phyloP scores from a whole-genome alignment of 2,329 filamentous ascomycete genomes.

The Teratosphaeria zuluensis region DNA sequence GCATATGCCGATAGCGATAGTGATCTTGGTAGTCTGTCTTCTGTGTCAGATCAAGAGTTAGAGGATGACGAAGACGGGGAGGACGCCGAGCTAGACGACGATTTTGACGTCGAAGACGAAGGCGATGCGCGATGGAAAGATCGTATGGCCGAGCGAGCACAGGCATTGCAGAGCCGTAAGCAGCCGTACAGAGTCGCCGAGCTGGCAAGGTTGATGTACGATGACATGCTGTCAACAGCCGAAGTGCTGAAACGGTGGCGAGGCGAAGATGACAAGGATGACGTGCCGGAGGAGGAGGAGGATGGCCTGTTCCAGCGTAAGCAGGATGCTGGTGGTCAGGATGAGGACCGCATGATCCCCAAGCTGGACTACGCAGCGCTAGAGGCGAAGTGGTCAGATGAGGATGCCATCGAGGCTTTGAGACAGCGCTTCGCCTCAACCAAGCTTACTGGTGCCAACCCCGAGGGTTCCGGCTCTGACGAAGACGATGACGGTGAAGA shows the following conservation, averaged over 20 bases:
- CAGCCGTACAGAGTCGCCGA: slow-evolving; percentile 70
- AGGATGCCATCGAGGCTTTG: slow-evolving; percentile 66
- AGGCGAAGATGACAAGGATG: slow-evolving; percentile 49
- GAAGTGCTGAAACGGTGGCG: slow-evolving; percentile 74
- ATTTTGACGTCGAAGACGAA: slow-evolving; percentile 56
- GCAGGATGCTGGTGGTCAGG: slow-evolving; percentile 37
- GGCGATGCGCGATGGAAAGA: slow-evolving; percentile 77
- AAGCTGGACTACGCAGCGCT: slow-evolving; percentile 70
- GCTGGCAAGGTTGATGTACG: slow-evolving; percentile 80
- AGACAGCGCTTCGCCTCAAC: slow-evolving; percentile 66
- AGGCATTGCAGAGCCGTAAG: slow-evolving; percentile 58
- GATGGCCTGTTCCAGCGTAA: slow-evolving; percentile 56
- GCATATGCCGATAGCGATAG: slow-evolving; percentile 96
- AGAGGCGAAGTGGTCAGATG: slow-evolving; percentile 74
- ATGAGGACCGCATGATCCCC: slow-evolving; percentile 72
- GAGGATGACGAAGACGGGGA: slow-evolving; percentile 35
- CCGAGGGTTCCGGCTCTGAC: slow-evolving; percentile 44
- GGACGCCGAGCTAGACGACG: slow-evolving; percentile 57
- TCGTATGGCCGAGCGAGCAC: slow-evolving; percentile 68
- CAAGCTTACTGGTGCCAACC: slow-evolving; percentile 44
- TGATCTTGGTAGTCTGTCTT: slow-evolving; percentile 80
- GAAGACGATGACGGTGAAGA: slow-evolving; percentile 34
- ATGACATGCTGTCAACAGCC: slow-evolving; percentile 62
- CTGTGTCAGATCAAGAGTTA: slow-evolving; percentile 45
- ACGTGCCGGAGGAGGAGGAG: slow-evolving; percentile 50